These are phyloP conservation scores for Trichoderma guizhouense DNA, from an alignment of 2,329 filamentous ascomycete genomes.

Conservation along the genomic window DNA sequence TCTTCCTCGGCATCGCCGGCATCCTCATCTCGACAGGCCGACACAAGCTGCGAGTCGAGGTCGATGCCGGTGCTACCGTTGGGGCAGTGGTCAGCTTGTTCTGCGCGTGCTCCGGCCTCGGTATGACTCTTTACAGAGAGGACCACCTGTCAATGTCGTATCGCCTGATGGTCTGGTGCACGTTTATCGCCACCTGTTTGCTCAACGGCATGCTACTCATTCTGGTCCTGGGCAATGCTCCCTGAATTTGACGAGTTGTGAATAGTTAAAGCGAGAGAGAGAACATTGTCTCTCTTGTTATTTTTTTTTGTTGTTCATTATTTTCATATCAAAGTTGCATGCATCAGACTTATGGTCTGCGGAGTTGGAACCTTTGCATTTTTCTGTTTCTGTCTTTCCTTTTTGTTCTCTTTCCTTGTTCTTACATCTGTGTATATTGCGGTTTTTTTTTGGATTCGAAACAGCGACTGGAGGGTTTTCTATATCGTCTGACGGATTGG, in stretches of 20 bases:
- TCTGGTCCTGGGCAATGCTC: slow-evolving; percentile 39
- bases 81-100: slow-evolving; percentile 65
- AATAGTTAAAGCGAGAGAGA: not conserved
- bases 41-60: slow-evolving; percentile 65
- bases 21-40: slow-evolving; percentile 66
- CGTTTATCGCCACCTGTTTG: slow-evolving; percentile 38
- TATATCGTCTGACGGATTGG: not conserved
- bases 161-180: slow-evolving; percentile 39
- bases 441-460: not conserved
- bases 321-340: not conserved
- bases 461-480: not conserved
- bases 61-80: slow-evolving; percentile 68
- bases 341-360: slow-evolving; percentile 6
- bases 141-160: slow-evolving; percentile 43
- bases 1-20: slow-evolving; percentile 62
- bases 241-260: slow-evolving; percentile 24
- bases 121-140: slow-evolving; percentile 53
- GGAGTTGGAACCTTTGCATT: not conserved
- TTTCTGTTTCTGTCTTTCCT: not conserved
- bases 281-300: not conserved
- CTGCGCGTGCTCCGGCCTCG: slow-evolving; percentile 60
- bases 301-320: not conserved
- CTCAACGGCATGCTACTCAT: slow-evolving; percentile 44
- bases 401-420: not conserved
- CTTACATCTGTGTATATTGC: not conserved